Evolutionary conservation across 345 rosid species (phyloP), one percentile per base, ranked within the genome.

Genomic region (Geranium rotundifolium): DNA sequence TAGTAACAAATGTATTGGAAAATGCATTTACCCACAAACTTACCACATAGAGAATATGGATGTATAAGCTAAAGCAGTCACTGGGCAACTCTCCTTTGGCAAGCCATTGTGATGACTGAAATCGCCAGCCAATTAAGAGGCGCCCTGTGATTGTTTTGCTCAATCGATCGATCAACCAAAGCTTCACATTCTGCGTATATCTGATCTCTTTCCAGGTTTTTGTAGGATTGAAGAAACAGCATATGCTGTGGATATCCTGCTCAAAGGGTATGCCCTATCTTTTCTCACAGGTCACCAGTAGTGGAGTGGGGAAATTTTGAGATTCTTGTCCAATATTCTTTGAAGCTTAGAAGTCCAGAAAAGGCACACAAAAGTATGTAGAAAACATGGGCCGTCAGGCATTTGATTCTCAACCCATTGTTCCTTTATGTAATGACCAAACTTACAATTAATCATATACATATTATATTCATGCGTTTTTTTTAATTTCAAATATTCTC

Each of bases 51-150:
- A 37, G 19, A 62, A 14, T 17, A 13, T 20, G 19, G n/a, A 55
- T 6, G n/a, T 4, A 63, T 76, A 76, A 69, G 75, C 69, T 20
- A 64, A 69, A 76, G 29, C 68, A 77, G 67, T 71, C 63, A 67
- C 19, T 73, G 79, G 82, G 77, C 77, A 77, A 70, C 82, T 78
- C 77, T 78, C 79, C 80, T 75, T 81, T 81, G 85, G 80, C 85
- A 81, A 68, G 70, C 39, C 10, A 59, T 23, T 54, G 37, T 63
- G 64, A 57, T 58, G 18, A 55, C 58, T 66, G 12, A 57, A 49
- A 63, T 68, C 54, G 54, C 68, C 29, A 73, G 82, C 82, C 81
- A 76, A 76, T 39, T 6, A 19, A 72, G 79, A 78, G 69, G 56
- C 17, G 71, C 81, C 79, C 77, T 74, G 29, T 49, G 5, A 76